Evolutionary conservation across 169 alveolate species (phyloP).

Genomic region (Eimeria brunetti): DNA sequence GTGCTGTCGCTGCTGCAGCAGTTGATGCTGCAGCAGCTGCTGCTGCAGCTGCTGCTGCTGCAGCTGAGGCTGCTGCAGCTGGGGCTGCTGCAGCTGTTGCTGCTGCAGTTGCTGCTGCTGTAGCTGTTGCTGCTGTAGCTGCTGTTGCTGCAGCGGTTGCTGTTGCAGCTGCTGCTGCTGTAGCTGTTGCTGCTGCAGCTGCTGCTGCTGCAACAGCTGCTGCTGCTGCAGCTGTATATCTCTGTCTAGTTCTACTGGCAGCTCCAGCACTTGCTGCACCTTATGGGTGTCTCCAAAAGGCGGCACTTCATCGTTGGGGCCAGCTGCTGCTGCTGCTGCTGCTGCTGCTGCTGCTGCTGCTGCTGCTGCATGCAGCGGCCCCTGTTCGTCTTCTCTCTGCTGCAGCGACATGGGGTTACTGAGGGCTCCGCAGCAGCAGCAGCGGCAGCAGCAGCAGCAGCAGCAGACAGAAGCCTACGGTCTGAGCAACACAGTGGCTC

Average conservation of each 20-base stretch:
- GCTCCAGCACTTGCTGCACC: background rate
- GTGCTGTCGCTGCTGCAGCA: background rate
- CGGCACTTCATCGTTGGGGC: background rate
- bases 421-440: background rate
- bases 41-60: too few relatives aligned
- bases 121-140: background rate
- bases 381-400: background rate
- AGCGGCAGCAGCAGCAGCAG: conserved; percentile 46
- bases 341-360: conserved; percentile 27
- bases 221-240: background rate
- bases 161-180: too few relatives aligned
- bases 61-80: too few relatives aligned
- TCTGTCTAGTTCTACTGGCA: background rate
- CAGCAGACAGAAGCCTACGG: conserved; percentile 9
- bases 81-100: too few relatives aligned
- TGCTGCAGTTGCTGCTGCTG: background rate
- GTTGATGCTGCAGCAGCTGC: too few relatives aligned
- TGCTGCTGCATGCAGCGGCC: background rate
- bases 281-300: background rate
- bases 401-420: background rate
- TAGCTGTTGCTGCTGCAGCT: too few relatives aligned
- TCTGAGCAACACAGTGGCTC: conserved; percentile 16
- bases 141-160: too few relatives aligned
- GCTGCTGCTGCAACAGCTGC: conserved; percentile 3
- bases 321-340: background rate